phyloP scores from a whole-genome alignment of 2,329 filamentous ascomycete genomes.

The Ophiostoma ips region DNA sequence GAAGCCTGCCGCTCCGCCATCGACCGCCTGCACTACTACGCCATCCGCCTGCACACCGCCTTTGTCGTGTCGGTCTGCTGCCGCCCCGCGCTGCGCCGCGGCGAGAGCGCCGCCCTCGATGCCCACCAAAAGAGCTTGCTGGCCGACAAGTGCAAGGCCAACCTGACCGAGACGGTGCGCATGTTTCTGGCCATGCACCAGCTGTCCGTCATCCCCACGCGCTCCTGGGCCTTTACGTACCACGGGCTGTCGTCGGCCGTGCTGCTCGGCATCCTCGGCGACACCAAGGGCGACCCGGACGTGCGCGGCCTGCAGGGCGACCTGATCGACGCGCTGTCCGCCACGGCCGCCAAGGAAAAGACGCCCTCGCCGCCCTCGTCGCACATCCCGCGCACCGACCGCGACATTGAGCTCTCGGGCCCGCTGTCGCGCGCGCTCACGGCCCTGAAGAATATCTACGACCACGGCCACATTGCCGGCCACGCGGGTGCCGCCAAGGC shows the following conservation, averaged over 20 bases:
- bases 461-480: conserved; percentile 45
- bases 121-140: conserved; percentile 38
- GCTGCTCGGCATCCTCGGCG: conserved; percentile 47
- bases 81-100: conserved; percentile 43
- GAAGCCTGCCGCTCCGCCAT: conserved; percentile 50
- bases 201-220: conserved; percentile 49
- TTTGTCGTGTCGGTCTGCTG: conserved; percentile 54
- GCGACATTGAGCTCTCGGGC: conserved; percentile 47
- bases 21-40: conserved; percentile 49
- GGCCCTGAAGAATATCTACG: conserved; percentile 51
- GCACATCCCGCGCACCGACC: conserved; percentile 40
- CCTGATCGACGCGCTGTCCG: conserved; percentile 48
- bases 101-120: conserved; percentile 35
- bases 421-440: conserved; percentile 46
- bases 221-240: conserved; percentile 56
- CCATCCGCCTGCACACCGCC: conserved; percentile 49
- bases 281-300: conserved; percentile 49
- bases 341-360: conserved; percentile 48
- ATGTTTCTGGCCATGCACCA: conserved; percentile 60
- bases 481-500: conserved; percentile 12
- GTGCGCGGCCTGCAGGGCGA: conserved; percentile 50
- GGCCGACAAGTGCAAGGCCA: conserved; percentile 45
- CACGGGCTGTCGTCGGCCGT: conserved; percentile 52
- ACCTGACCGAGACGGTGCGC: conserved; percentile 49
- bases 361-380: conserved; percentile 33